Evolutionary conservation across 78 protist species (phyloP).

Genomic region (Salpingoeca rosetta): DNA sequence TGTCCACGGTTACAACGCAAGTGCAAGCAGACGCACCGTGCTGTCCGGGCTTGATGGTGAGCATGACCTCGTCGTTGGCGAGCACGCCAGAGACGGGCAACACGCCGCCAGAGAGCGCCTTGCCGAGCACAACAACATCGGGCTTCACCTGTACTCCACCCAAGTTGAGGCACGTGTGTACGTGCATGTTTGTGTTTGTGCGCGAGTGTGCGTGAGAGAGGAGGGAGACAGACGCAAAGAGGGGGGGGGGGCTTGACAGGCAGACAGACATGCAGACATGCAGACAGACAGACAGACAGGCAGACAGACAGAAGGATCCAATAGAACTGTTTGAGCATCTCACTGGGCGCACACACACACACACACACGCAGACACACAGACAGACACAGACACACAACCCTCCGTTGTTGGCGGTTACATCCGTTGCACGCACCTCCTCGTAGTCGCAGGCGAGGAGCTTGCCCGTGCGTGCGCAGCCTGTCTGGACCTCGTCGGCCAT

Average conservation of each 20-base stretch:
- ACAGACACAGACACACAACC: neutral
- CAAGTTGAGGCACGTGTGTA: too few species aligned
- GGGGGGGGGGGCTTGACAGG: too few species aligned
- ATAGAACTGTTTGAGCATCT: conserved; percentile 15
- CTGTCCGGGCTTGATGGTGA: conserved; percentile 74
- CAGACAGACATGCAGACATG: too few species aligned
- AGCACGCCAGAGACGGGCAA: conserved; percentile 81
- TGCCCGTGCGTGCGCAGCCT: conserved; percentile 82
- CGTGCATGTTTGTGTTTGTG: too few species aligned
- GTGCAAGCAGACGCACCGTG: too few species aligned
- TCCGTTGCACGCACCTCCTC: conserved; percentile 55
- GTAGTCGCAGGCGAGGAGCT: conserved; percentile 46
- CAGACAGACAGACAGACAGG: too few species aligned
- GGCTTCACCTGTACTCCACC: conserved; percentile 59
- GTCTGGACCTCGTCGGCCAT: conserved; percentile 96
- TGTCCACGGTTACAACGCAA: conserved; percentile 82
- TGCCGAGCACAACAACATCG: conserved; percentile 84
- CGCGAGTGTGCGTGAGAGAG: too few species aligned
- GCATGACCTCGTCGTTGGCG: conserved; percentile 59
- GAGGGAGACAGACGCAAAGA: too few species aligned
- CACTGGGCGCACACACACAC: neutral
- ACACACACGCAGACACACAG: too few species aligned
- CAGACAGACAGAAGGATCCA: too few species aligned
- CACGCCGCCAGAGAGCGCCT: conserved; percentile 89
- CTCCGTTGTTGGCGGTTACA: conserved; percentile 74